These are phyloP conservation scores for Aaosphaeria pasadenensis DNA, from an alignment of 2,329 filamentous ascomycete species.

Conservation along the genomic window DNA sequence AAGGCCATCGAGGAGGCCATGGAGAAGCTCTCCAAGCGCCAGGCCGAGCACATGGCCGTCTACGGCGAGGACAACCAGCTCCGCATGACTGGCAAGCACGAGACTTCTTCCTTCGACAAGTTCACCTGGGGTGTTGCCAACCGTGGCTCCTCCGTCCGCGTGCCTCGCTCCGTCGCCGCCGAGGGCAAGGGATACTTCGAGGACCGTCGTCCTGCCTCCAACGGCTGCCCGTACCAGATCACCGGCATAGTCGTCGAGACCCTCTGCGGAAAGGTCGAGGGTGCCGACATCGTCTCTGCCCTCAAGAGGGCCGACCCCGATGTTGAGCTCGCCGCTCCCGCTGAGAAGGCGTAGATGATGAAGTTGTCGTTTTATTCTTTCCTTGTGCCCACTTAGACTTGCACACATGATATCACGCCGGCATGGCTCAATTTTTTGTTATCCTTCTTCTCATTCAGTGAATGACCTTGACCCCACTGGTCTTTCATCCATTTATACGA, in stretches of 20 bases:
- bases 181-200: slow-evolving; percentile 96
- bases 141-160: slow-evolving; percentile 90
- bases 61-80: slow-evolving; percentile 95
- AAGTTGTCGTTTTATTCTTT: not conserved
- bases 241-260: slow-evolving; percentile 79
- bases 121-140: slow-evolving; percentile 95
- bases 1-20: slow-evolving; percentile 84
- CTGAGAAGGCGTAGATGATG: slow-evolving; percentile 22
- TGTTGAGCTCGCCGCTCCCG: slow-evolving; percentile 30
- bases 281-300: slow-evolving; percentile 45
- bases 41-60: slow-evolving; percentile 69
- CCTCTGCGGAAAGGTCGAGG: slow-evolving; percentile 50
- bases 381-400: not conserved
- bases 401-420: not conserved
- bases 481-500: too few relatives aligned
- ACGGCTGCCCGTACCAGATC: slow-evolving; percentile 83
- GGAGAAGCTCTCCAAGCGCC: slow-evolving; percentile 50
- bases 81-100: slow-evolving; percentile 88
- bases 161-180: slow-evolving; percentile 78
- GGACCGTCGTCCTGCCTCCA: slow-evolving; percentile 65
- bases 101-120: slow-evolving; percentile 90
- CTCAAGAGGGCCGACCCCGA: slow-evolving; percentile 31
- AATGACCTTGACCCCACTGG: not conserved
- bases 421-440: too few relatives aligned
- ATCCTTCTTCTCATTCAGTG: too few relatives aligned